Evolutionary conservation across 345 rosid genomes (phyloP).

Genomic region (Carallia brachiata): DNA sequence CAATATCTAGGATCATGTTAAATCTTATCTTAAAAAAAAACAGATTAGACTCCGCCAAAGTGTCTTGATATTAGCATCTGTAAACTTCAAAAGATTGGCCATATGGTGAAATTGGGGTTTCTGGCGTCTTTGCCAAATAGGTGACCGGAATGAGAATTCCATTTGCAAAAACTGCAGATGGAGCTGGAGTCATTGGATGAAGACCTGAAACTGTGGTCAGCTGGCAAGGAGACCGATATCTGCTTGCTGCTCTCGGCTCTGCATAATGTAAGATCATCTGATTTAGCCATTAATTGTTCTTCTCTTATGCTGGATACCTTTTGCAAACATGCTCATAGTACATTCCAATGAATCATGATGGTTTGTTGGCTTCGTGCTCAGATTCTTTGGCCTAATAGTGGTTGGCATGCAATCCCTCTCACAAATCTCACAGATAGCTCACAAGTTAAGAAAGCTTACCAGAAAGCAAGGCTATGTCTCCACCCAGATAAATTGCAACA

Average conservation of each 20-base stretch:
- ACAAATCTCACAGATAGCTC: conserved; percentile 60
- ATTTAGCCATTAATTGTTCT: neutral
- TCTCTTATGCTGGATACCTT: neutral
- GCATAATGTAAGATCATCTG: conserved; percentile 50
- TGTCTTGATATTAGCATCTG: neutral
- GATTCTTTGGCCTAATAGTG: conserved; percentile 78
- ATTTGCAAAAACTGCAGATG: conserved; percentile 37
- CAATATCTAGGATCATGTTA: neutral
- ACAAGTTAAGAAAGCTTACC: conserved; percentile 88
- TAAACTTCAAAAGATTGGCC: neutral
- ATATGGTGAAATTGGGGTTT: neutral
- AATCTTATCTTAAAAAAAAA: neutral
- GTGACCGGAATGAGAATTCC: neutral
- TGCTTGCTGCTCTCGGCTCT: conserved; percentile 73
- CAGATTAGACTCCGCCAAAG: too few species aligned
- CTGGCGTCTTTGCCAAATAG: neutral
- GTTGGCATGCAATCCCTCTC: conserved; percentile 61
- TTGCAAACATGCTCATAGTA: too few species aligned
- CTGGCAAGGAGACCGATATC: conserved; percentile 73
- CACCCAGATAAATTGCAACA: conserved; percentile 95
- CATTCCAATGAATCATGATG: too few species aligned
- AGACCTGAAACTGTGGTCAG: conserved; percentile 66
- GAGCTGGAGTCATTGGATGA: conserved; percentile 58
- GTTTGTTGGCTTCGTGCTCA: conserved; percentile 24
- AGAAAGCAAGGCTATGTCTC: conserved; percentile 85